Conservation (phyloP, 2,329 filamentous ascomycete genomes). For the Tolypocladium guangdongense region DNA sequence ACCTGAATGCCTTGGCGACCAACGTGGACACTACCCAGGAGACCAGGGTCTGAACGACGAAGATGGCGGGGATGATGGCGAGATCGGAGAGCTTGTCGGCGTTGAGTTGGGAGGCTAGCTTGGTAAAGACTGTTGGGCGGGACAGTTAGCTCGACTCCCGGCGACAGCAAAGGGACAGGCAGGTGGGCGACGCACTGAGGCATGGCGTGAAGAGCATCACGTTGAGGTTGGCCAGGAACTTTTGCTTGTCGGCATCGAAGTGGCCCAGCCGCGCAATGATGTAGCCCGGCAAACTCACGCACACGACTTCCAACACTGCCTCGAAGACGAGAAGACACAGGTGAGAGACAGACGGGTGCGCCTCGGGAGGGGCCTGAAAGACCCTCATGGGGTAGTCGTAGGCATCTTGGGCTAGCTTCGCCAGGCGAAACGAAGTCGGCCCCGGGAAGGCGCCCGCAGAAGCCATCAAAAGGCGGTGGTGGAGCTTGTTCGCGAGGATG, state of each 20-base stretch:
- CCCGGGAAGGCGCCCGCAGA: slow-evolving; percentile 25
- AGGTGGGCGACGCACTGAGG: slow-evolving; percentile 53
- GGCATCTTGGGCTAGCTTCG: slow-evolving; percentile 23
- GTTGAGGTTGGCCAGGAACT: slow-evolving; percentile 93
- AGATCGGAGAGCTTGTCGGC: slow-evolving; percentile 83
- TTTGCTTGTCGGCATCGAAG: slow-evolving; percentile 92
- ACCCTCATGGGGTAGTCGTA: slow-evolving; percentile 31
- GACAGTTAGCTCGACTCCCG: background rate
- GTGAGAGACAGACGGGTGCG: slow-evolving; percentile 56
- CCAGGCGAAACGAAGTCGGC: slow-evolving; percentile 35
- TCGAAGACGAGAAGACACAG: slow-evolving; percentile 81
- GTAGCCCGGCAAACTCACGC: slow-evolving; percentile 88
- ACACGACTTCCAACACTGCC: slow-evolving; percentile 89
- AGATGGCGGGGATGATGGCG: slow-evolving; percentile 91
- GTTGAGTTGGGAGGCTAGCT: slow-evolving; percentile 87
- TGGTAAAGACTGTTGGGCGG: slow-evolving; percentile 67
- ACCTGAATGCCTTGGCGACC: slow-evolving; percentile 65
- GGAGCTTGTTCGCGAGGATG: background rate
- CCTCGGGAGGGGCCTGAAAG: slow-evolving; percentile 31
- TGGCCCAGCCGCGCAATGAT: slow-evolving; percentile 82
- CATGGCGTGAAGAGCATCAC: slow-evolving; percentile 95
- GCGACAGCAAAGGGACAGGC: background rate
- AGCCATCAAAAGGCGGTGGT: slow-evolving; percentile 18
- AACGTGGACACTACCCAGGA: slow-evolving; percentile 68
- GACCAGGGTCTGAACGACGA: slow-evolving; percentile 74